These are phyloP conservation scores for Cryptosporidium muris DNA, from an alignment of 169 alveolate genomes.

Conservation along the genomic window DNA sequence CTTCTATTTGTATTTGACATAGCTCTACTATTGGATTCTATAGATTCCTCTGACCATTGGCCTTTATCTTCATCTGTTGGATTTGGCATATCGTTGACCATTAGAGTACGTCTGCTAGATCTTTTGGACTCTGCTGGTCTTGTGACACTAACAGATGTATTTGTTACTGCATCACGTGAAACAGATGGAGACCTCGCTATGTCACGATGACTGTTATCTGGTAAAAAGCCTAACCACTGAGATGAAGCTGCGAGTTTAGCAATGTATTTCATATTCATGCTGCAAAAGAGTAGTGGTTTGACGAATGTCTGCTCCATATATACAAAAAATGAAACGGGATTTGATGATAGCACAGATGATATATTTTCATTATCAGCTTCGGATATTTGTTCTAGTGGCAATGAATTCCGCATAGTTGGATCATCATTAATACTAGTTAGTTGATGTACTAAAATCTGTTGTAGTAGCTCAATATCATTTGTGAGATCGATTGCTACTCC, in stretches of 20 bases:
- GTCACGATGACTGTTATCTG: conserved; percentile 60
- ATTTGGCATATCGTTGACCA: conserved; percentile 20
- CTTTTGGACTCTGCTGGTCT: conserved; percentile 31
- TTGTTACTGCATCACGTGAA: conserved; percentile 29
- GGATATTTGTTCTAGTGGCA: conserved; percentile 36
- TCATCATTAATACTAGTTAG: conserved; percentile 27
- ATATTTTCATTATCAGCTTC: conserved; percentile 28
- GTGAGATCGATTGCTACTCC: conserved; percentile 62
- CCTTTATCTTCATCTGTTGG: conserved; percentile 69
- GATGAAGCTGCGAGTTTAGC: conserved; percentile 66
- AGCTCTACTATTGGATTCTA: conserved; percentile 65
- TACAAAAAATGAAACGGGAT: conserved; percentile 69
- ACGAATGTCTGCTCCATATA: conserved; percentile 56
- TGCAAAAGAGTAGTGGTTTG: conserved; percentile 37
- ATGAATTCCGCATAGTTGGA: conserved; percentile 1
- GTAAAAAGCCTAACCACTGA: conserved; percentile 66
- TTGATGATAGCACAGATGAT: conserved; percentile 6
- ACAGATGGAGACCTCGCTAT: conserved; percentile 68
- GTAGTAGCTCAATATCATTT: conserved; percentile 42
- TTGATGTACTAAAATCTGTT: conserved; percentile 61
- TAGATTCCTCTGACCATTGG: conserved; percentile 69
- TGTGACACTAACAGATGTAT: conserved; percentile 10
- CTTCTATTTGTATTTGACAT: conserved; percentile 26
- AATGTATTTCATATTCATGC: conserved; percentile 53
- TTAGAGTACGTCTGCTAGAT: conserved; percentile 21